phyloP scores from a whole-genome alignment of 352 stramenopile species.

The Phytopythium kandeliae region DNA sequence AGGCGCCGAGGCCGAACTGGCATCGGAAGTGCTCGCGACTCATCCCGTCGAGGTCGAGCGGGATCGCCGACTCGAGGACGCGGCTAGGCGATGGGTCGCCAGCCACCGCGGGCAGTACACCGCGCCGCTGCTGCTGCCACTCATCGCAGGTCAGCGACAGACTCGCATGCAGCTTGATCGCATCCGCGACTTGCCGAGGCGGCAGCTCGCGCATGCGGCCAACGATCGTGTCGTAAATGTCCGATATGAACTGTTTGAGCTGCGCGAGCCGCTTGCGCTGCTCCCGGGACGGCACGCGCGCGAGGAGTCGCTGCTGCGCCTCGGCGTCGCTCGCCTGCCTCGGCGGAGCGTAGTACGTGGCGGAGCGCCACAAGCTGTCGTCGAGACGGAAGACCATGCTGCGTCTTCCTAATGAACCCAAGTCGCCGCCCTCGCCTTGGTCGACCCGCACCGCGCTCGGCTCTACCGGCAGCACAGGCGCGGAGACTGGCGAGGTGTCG shows the following conservation, averaged over 20 bases:
- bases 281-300: constrained; percentile 32
- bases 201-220: constrained; percentile 37
- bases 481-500: not conserved
- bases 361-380: constrained; percentile 32
- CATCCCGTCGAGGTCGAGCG: constrained; percentile 30
- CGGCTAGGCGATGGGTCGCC: constrained; percentile 2
- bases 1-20: constrained; percentile 39
- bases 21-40: constrained; percentile 61
- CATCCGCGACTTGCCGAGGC: constrained; percentile 9
- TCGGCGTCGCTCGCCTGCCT: constrained; percentile 6
- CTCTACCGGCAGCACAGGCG: not conserved
- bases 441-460: too few relatives aligned
- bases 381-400: constrained; percentile 13
- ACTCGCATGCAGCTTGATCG: constrained; percentile 28
- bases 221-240: constrained; percentile 65
- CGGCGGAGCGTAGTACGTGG: constrained; percentile 18
- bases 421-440: not conserved
- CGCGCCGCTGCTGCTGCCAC: constrained; percentile 20
- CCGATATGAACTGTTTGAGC: constrained; percentile 66
- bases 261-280: constrained; percentile 36
- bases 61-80: constrained; percentile 12
- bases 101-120: constrained; percentile 7
- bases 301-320: constrained; percentile 11
- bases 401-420: too few relatives aligned
- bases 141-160: constrained; percentile 46